Base-by-base conservation (phyloP, 139 green algal genomes). In the Diplosphaera chodatii region DNA sequence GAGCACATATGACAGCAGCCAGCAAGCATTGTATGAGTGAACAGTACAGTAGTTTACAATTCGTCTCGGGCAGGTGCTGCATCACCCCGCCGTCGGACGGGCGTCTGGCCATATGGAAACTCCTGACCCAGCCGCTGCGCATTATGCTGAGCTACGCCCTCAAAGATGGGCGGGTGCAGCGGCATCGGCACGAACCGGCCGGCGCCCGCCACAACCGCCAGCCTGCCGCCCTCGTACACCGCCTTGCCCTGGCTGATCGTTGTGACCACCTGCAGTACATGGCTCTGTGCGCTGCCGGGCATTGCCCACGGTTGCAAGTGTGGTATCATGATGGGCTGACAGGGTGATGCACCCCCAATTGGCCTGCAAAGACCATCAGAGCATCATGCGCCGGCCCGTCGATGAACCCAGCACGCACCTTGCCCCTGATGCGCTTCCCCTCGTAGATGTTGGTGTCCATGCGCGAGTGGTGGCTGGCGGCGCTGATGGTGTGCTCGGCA, bases 401-500 rank as follows among this genome's bases (percentile, higher is more conserved):
- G n/a, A n/a, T n/a, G n/a, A n/a, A n/a, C n/a, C n/a, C n/a, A n/a
- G n/a, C n/a, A n/a, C n/a, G 66, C 48, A 84, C 83, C 78, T 88
- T 86, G 30, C 87, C 87, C 33, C 25, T 71, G 18, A 92, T 72
- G 0, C 25, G 25, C 72, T 81, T 82, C 27, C 93, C 93, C 78
- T 98, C 94, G 71, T 97, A 99, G 16, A 98, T 81, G 71, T 96
- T 99, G 2, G 88, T 94, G 80, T 99, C 94, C 67, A 96, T 93
- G 13, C 66, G 65, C 8, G 87, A 95, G 73, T 97, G 90, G 77
- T 96, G 88, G 1, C 66, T 88, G 0, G 72, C 75, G 13, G 91
- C 93, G 23, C 75, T 84, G 31, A 99, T 84, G 25, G 71, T 83
- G 75, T 96, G 91, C 37, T 82, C 66, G 40, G 76, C 65, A 3